These are phyloP conservation scores for Esteya vermicola DNA, from an alignment of 2,329 filamentous ascomycete genomes.

Conservation along the genomic window DNA sequence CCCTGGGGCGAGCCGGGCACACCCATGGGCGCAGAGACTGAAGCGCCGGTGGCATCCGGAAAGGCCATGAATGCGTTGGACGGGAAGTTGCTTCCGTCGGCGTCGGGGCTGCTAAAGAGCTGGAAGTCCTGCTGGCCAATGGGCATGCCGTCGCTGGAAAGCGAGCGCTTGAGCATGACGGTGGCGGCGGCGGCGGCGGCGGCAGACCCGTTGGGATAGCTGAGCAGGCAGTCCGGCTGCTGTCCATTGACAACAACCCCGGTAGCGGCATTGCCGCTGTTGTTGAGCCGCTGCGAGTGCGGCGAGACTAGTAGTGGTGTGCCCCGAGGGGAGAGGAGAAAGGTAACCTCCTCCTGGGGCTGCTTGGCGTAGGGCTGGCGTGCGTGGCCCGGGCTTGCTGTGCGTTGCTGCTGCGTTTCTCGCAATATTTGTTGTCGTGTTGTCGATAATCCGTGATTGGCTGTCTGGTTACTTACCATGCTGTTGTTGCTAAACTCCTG, in stretches of 20 bases:
- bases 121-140: constrained; percentile 32
- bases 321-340: constrained; percentile 37
- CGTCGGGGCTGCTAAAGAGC: constrained; percentile 26
- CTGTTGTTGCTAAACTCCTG: constrained; percentile 29
- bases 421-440: constrained; percentile 61
- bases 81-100: constrained; percentile 28
- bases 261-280: not conserved
- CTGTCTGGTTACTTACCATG: constrained; percentile 38
- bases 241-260: too few species aligned
- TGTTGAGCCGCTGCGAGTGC: constrained; percentile 36
- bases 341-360: constrained; percentile 30
- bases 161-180: constrained; percentile 31
- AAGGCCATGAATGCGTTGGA: constrained; percentile 31
- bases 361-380: constrained; percentile 16
- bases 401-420: constrained; percentile 81
- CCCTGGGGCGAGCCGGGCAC: constrained; percentile 24
- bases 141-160: constrained; percentile 8
- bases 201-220: constrained; percentile 28
- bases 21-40: not conserved
- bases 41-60: constrained; percentile 18
- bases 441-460: constrained; percentile 39
- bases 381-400: constrained; percentile 57
- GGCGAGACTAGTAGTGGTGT: constrained; percentile 24
- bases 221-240: constrained; percentile 24
- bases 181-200: too few species aligned